phyloP scores from a whole-genome alignment of 345 rosid species.

The Eucalyptus shirleyi region DNA sequence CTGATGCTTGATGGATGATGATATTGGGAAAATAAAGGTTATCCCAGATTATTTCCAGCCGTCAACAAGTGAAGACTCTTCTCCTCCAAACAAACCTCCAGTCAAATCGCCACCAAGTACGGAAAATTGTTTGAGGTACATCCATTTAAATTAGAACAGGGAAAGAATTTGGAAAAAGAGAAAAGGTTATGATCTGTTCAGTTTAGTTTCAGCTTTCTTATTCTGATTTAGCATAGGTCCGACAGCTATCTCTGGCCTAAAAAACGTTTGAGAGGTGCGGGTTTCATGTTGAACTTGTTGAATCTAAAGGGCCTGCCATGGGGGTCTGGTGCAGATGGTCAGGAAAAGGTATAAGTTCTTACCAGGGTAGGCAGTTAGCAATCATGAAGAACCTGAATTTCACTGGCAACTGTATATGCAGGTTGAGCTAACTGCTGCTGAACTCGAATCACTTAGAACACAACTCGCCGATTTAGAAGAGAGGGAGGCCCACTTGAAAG shows the following conservation, averaged over 20 bases:
- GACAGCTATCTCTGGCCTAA: constrained; percentile 21
- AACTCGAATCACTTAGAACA: constrained; percentile 72
- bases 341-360: constrained; percentile 51
- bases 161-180: not conserved
- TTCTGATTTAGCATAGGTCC: constrained; percentile 53
- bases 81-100: constrained; percentile 18
- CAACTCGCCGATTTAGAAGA: constrained; percentile 81
- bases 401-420: constrained; percentile 3
- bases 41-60: constrained; percentile 62
- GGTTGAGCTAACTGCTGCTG: constrained; percentile 64
- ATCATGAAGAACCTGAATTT: not conserved
- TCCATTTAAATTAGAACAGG: not conserved
- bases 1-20: constrained; percentile 60
- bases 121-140: constrained; percentile 35
- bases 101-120: constrained; percentile 20
- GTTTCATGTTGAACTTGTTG: constrained; percentile 68
- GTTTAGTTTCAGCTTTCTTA: constrained; percentile 7
- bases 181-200: not conserved
- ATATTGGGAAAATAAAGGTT: constrained; percentile 48
- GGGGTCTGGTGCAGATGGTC: constrained; percentile 45
- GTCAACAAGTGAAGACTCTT: constrained; percentile 18
- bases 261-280: constrained; percentile 42
- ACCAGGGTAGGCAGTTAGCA: not conserved
- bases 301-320: constrained; percentile 64
- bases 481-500: constrained; percentile 80